A percentile compares a stretch with the other conserved stretches of the same genome.
phyloP scores from a whole-genome alignment of 345 rosid species.

The Camelina hispida region DNA sequence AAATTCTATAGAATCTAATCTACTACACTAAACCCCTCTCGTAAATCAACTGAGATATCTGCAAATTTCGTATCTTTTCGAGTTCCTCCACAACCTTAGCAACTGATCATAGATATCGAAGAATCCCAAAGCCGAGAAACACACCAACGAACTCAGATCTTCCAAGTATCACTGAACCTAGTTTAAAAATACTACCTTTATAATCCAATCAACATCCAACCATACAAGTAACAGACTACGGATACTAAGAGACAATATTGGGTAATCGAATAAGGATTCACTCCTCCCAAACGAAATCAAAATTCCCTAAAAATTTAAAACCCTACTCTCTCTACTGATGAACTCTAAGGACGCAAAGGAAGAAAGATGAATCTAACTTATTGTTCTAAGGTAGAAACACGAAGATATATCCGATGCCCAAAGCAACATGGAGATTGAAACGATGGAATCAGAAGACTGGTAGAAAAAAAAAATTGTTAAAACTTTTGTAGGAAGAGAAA shows the following conservation, averaged over 20 bases:
- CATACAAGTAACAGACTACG: constrained; percentile 41
- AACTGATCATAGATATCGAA: constrained; percentile 45
- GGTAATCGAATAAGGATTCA: constrained; percentile 52
- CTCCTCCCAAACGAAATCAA: constrained; percentile 52
- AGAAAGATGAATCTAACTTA: constrained; percentile 40
- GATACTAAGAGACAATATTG: constrained; percentile 40
- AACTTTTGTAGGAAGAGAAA: constrained; percentile 18
- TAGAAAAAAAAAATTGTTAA: constrained; percentile 38
- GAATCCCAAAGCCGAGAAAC: constrained; percentile 9
- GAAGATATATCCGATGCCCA: constrained; percentile 1
- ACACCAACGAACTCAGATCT: constrained; percentile 34
- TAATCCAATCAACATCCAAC: constrained; percentile 8
- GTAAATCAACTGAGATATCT: constrained; percentile 35
- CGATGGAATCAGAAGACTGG: constrained; percentile 35
- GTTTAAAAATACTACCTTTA: background rate
- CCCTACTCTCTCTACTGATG: constrained; percentile 18
- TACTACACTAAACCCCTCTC: constrained; percentile 18
- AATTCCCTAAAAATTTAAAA: constrained; percentile 36
- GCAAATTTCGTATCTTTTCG: constrained; percentile 27
- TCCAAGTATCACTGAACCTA: constrained; percentile 24
- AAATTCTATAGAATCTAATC: constrained; percentile 30
- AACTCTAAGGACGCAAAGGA: constrained; percentile 54
- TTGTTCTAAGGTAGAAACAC: constrained; percentile 45
- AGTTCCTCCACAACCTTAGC: constrained; percentile 10
- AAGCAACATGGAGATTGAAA: constrained; percentile 47